phyloP scores from a whole-genome alignment of 495 filamentous ascomycete genomes.

The Talaromyces borbonicus region DNA sequence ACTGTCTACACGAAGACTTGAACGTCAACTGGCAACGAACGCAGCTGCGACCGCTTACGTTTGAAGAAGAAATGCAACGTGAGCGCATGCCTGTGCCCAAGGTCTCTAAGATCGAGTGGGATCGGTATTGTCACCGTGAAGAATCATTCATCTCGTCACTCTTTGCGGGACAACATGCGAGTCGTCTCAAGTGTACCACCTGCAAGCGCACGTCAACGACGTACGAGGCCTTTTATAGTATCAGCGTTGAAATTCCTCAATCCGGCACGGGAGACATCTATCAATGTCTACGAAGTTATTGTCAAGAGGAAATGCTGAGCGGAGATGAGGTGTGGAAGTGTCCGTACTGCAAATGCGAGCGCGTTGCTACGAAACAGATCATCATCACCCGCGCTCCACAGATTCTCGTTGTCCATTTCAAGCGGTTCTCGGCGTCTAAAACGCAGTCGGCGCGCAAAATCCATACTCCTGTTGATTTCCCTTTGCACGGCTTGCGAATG shows the following conservation, averaged over 20 bases:
- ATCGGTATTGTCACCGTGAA: constrained; percentile 58
- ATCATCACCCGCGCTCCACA: constrained; percentile 63
- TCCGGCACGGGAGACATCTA: constrained; percentile 43
- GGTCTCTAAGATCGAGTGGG: constrained; percentile 58
- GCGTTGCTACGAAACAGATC: constrained; percentile 63
- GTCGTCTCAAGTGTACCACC: constrained; percentile 50
- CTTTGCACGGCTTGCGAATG: constrained; percentile 53
- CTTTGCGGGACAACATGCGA: constrained; percentile 63
- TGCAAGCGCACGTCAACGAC: constrained; percentile 60
- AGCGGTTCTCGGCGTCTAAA: constrained; percentile 55
- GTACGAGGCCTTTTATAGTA: constrained; percentile 61
- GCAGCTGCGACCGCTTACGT: constrained; percentile 48
- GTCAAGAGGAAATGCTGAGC: constrained; percentile 54
- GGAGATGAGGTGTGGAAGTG: constrained; percentile 66
- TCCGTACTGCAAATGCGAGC: constrained; percentile 55
- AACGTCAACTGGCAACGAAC: constrained; percentile 54
- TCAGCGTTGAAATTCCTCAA: constrained; percentile 56
- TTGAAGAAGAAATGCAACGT: constrained; percentile 50
- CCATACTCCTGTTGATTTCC: constrained; percentile 58
- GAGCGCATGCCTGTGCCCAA: constrained; percentile 51
- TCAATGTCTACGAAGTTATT: constrained; percentile 59
- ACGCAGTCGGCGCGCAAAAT: constrained; percentile 52
- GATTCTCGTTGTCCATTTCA: constrained; percentile 66
- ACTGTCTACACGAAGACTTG: constrained; percentile 65
- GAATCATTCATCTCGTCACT: constrained; percentile 56